Evolutionary conservation across 2,329 filamentous ascomycete species (phyloP).

Genomic region (Cladosporium sp.): DNA sequence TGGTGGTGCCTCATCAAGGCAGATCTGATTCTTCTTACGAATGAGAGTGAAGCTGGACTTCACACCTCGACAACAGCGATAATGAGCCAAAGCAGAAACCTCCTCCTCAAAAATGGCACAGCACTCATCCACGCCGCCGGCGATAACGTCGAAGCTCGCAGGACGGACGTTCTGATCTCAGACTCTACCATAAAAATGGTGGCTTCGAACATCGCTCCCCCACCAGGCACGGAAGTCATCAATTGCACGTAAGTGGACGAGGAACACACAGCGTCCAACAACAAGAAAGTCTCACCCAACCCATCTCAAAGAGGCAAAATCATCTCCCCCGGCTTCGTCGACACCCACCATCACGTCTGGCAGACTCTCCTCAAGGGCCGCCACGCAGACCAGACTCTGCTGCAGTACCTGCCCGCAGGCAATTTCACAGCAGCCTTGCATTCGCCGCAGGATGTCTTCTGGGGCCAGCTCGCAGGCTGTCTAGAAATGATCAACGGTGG

Average conservation of each 20-base stretch:
- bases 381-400: conserved; percentile 37
- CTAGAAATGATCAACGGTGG: conserved; percentile 40
- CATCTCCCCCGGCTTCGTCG: conserved; percentile 41
- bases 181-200: conserved; percentile 35
- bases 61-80: too few species aligned
- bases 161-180: conserved; percentile 32
- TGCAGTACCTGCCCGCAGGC: conserved; percentile 41
- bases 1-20: too few species aligned
- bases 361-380: conserved; percentile 39
- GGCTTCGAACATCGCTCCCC: conserved; percentile 22
- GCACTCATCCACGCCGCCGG: conserved; percentile 34
- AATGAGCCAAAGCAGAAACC: neutral
- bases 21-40: too few species aligned
- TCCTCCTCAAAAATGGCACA: conserved; percentile 34
- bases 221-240: conserved; percentile 28
- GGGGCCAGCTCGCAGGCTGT: conserved; percentile 41
- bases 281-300: too few species aligned
- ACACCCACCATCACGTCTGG: conserved; percentile 46
- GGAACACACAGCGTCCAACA: too few species aligned
- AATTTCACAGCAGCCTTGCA: conserved; percentile 37
- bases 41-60: too few species aligned
- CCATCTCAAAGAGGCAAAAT: conserved; percentile 34
- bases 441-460: conserved; percentile 41
- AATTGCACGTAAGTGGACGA: conserved; percentile 36
- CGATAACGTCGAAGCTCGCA: conserved; percentile 29